Evolutionary conservation across 169 alveolate species (phyloP).

Genomic region (Perkinsus olseni): DNA sequence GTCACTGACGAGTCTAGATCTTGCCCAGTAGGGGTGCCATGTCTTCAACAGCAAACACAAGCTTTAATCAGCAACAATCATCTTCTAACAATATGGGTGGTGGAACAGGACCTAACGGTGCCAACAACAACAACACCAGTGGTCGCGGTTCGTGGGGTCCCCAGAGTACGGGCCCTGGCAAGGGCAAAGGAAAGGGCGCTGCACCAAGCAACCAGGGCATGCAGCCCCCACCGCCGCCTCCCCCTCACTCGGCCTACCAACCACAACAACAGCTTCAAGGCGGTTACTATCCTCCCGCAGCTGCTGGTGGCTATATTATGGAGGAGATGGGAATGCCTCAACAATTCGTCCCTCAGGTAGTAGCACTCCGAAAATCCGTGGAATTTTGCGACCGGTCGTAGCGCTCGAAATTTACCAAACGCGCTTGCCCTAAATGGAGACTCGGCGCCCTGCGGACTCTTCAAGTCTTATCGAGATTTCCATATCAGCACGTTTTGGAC

Average conservation of each 20-base stretch:
- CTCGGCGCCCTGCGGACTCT: background rate
- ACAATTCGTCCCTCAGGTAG: background rate
- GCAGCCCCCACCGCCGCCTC: background rate
- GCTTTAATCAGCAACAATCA: background rate
- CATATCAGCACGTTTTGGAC: no score
- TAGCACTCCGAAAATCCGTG: background rate
- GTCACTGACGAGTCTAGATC: slow-evolving; percentile 3
- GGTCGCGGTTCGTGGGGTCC: no score
- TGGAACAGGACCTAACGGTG: background rate
- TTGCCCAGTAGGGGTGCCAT: slow-evolving; percentile 2
- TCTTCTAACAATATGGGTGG: background rate
- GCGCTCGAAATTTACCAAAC: background rate
- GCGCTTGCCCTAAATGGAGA: no score
- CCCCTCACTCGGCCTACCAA: background rate
- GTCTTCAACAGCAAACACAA: background rate
- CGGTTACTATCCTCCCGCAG: background rate
- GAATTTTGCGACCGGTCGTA: background rate
- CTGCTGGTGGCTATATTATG: background rate
- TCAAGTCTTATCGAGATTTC: background rate
- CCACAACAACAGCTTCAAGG: background rate
- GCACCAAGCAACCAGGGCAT: no score
- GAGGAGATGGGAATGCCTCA: background rate
- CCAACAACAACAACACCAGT: no score
- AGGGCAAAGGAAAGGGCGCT: background rate
- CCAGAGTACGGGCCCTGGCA: background rate